Evolutionary conservation across 192 early-diverging fungal species (phyloP).

Genomic region (Obelidium mucronatum): DNA sequence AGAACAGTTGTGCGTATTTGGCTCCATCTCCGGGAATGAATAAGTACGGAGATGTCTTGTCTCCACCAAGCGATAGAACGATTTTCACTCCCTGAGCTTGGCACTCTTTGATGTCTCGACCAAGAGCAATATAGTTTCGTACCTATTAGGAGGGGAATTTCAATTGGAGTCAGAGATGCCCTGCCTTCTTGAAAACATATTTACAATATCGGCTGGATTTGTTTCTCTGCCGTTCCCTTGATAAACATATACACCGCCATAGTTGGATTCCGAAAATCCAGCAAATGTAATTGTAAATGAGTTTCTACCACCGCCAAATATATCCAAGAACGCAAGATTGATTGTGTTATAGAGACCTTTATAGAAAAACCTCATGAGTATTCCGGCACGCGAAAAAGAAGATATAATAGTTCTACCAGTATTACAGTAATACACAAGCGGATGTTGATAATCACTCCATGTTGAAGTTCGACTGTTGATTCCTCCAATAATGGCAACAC

Average conservation of each 20-base stretch:
- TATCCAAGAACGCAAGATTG: not conserved
- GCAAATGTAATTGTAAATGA: slow-evolving; percentile 18
- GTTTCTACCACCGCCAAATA: slow-evolving; percentile 8
- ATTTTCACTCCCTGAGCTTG: slow-evolving; percentile 7
- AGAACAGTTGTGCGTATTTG: not conserved
- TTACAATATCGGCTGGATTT: slow-evolving; percentile 13
- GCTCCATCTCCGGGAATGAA: not conserved
- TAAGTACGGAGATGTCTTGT: slow-evolving; percentile 4
- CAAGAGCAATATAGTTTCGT: not conserved
- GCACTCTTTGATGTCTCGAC: not conserved
- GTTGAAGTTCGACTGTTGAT: not conserved
- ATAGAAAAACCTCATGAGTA: not conserved
- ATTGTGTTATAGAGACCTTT: not conserved
- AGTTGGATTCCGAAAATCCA: slow-evolving; percentile 1
- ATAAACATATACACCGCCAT: slow-evolving; percentile 8
- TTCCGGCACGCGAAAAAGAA: not conserved
- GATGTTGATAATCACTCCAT: not conserved
- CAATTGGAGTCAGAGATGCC: not conserved
- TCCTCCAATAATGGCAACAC: slow-evolving; percentile 18
- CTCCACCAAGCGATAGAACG: slow-evolving; percentile 17
- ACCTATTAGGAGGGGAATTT: not conserved
- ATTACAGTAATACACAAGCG: slow-evolving; percentile 14
- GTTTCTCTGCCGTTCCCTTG: not conserved
- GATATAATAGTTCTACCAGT: not conserved
- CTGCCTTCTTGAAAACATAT: not conserved